Evolutionary conservation across 768 basidiomycete genomes (phyloP).

Genomic region (Mycena maculata): DNA sequence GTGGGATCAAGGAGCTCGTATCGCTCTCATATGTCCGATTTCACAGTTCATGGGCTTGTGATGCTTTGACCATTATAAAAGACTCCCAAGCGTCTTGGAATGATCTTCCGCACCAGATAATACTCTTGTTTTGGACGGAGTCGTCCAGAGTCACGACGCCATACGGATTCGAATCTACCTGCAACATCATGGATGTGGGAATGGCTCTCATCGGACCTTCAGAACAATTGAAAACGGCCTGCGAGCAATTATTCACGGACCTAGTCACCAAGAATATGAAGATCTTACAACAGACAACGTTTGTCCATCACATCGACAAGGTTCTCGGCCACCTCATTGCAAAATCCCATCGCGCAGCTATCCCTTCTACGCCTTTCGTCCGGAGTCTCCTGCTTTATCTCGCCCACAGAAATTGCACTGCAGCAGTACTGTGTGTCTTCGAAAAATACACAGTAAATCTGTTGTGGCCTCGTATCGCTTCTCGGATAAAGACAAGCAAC

Average conservation of each 20-base stretch:
- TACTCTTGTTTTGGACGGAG: neutral
- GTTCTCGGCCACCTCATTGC: neutral
- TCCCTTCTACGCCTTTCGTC: neutral
- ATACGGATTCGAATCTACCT: constrained; percentile 1
- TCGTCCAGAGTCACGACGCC: neutral
- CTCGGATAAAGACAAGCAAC: neutral
- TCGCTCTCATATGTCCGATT: neutral
- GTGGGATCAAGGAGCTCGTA: neutral
- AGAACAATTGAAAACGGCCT: neutral
- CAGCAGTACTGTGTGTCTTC: neutral
- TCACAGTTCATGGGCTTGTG: neutral
- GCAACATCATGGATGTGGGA: neutral
- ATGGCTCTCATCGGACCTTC: neutral
- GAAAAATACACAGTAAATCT: neutral
- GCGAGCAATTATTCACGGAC: neutral
- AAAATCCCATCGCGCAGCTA: neutral
- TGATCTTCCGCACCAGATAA: neutral
- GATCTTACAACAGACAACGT: neutral
- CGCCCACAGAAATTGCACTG: neutral
- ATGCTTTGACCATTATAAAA: neutral
- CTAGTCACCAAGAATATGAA: neutral
- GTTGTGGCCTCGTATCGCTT: neutral
- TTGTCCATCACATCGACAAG: neutral
- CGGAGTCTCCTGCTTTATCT: neutral
- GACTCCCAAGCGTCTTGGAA: neutral